Evolutionary conservation across 371 early-diverging fungal genomes (phyloP).

Genomic region (Parasitella parasitica): DNA sequence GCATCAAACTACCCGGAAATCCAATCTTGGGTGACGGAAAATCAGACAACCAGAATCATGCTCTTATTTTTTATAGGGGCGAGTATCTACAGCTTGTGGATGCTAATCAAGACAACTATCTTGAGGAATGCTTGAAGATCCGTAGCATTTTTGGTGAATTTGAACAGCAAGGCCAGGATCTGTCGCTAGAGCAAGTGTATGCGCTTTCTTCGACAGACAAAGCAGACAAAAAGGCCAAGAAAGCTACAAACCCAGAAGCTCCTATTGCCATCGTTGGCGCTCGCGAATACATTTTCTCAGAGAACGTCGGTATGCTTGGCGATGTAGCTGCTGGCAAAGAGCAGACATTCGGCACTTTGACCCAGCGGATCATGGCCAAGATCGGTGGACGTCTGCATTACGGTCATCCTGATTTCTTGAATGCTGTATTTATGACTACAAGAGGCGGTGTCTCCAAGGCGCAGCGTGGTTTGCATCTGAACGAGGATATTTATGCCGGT

Average conservation of each 20-base stretch:
- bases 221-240: not conserved
- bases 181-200: conserved; percentile 32
- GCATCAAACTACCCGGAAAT: conserved; percentile 82
- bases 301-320: conserved; percentile 84
- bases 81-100: conserved; percentile 89
- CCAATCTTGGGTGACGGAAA: conserved; percentile 93
- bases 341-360: conserved; percentile 86
- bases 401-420: conserved; percentile 92
- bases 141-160: conserved; percentile 89
- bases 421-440: conserved; percentile 86
- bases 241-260: conserved; percentile 8
- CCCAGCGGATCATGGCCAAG: conserved; percentile 86
- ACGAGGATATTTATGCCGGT: conserved; percentile 94
- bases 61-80: conserved; percentile 85
- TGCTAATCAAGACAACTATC: conserved; percentile 93
- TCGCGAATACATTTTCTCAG: conserved; percentile 90
- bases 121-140: conserved; percentile 89
- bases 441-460: conserved; percentile 89
- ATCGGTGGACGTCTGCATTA: conserved; percentile 87
- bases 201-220: conserved; percentile 12
- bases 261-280: conserved; percentile 93
- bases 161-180: conserved; percentile 61
- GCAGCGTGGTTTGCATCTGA: conserved; percentile 87
- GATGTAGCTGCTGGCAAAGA: conserved; percentile 93
- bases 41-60: conserved; percentile 90